Evolutionary conservation across 345 rosid species (phyloP).

Genomic region (Firmiana major): DNA sequence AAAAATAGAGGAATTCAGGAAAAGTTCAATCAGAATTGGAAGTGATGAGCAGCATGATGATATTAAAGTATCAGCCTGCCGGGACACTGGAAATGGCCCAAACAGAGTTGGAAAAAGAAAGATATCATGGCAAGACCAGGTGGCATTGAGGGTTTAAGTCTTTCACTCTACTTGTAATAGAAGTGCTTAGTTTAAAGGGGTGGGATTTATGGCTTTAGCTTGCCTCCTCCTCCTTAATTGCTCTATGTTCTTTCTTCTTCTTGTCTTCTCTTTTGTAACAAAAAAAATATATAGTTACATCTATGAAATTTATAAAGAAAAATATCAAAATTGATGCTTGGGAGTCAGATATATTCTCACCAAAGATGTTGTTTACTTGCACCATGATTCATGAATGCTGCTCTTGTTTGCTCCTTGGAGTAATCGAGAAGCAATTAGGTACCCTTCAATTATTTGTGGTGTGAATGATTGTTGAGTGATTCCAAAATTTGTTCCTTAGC

Average conservation of each 20-base stretch:
- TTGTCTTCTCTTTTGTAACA: neutral
- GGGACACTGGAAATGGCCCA: constrained; percentile 52
- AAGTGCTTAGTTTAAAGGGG: constrained; percentile 16
- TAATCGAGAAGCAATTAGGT: constrained; percentile 9
- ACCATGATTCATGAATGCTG: neutral
- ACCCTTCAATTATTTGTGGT: neutral
- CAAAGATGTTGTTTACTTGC: neutral
- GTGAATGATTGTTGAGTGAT: constrained; percentile 5
- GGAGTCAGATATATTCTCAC: neutral
- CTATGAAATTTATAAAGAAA: constrained; percentile 18
- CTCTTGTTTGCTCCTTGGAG: neutral
- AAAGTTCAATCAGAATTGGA: constrained; percentile 32
- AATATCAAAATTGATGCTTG: constrained; percentile 13
- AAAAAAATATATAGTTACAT: constrained; percentile 26
- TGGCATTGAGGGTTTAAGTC: constrained; percentile 69
- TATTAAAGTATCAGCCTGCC: constrained; percentile 51
- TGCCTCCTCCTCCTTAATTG: neutral
- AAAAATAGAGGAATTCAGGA: constrained; percentile 41
- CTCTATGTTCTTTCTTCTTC: neutral
- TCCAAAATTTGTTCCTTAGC: constrained; percentile 13
- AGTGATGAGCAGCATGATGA: constrained; percentile 47
- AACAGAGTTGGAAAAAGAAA: constrained; percentile 69
- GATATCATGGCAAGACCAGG: constrained; percentile 95
- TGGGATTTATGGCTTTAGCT: neutral
- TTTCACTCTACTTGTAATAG: constrained; percentile 14